Conservation (phyloP, 768 basidiomycete genomes). For the Collybia sordida region DNA sequence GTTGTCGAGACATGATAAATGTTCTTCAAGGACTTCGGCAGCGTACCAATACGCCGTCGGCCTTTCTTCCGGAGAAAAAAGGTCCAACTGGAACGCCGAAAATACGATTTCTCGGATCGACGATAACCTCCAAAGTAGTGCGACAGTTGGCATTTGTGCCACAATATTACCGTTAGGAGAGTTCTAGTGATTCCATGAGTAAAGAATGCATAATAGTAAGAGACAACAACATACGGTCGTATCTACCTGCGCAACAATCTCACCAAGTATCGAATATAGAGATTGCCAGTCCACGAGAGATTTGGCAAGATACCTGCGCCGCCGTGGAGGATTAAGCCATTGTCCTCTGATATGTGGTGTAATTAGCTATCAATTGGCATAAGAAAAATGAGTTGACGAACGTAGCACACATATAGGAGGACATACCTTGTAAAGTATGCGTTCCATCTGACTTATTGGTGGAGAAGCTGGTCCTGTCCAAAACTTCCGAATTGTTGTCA, state of each 20-base stretch:
- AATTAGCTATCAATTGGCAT: slow-evolving; percentile 44
- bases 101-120: slow-evolving; percentile 66
- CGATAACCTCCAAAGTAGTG: slow-evolving; percentile 59
- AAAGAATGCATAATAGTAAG: slow-evolving; percentile 1
- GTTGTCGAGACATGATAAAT: slow-evolving; percentile 53
- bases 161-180: slow-evolving; percentile 33
- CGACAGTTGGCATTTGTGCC: slow-evolving; percentile 42
- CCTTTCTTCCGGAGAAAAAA: slow-evolving; percentile 68
- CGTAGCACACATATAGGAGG: slow-evolving; percentile 1
- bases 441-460: slow-evolving; percentile 41
- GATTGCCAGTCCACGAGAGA: slow-evolving; percentile 65
- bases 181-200: slow-evolving; percentile 20
- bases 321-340: slow-evolving; percentile 70
- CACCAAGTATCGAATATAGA: slow-evolving; percentile 48
- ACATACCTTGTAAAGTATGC: slow-evolving; percentile 40
- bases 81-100: slow-evolving; percentile 75
- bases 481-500: slow-evolving; percentile 32
- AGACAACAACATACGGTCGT: slow-evolving; percentile 22
- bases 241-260: slow-evolving; percentile 29
- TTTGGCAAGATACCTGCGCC: slow-evolving; percentile 65
- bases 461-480: slow-evolving; percentile 35
- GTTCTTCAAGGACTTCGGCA: slow-evolving; percentile 52
- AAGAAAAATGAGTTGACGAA: slow-evolving; percentile 5
- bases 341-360: slow-evolving; percentile 56
- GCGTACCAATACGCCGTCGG: slow-evolving; percentile 79